phyloP scores from a whole-genome alignment of 2,329 filamentous ascomycete species.

The Daldinia sp. region DNA sequence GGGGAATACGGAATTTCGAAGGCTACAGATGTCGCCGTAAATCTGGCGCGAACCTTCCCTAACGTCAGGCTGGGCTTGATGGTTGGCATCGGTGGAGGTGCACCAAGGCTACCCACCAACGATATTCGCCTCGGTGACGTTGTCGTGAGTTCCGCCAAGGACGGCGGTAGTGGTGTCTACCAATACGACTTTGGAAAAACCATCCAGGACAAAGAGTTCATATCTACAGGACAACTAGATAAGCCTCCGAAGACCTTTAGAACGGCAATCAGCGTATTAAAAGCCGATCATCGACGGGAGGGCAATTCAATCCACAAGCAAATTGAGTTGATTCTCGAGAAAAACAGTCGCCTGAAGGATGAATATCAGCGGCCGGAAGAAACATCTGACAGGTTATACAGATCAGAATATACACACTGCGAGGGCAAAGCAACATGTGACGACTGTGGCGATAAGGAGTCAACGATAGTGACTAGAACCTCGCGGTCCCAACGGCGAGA shows the following conservation, averaged over 20 bases:
- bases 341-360: background rate
- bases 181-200: background rate
- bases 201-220: background rate
- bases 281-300: background rate
- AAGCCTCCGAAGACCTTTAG: background rate
- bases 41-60: slow-evolving; percentile 38
- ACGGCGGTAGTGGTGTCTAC: background rate
- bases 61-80: slow-evolving; percentile 44
- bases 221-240: background rate
- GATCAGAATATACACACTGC: background rate
- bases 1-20: background rate
- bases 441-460: background rate
- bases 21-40: background rate
- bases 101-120: slow-evolving; percentile 41
- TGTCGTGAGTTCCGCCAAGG: background rate
- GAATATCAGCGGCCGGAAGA: background rate
- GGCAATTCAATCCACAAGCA: background rate
- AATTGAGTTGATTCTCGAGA: background rate
- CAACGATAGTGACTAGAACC: background rate
- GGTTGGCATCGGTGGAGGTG: slow-evolving; percentile 48
- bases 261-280: background rate
- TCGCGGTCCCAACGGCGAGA: slow-evolving; percentile 24
- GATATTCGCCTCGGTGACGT: slow-evolving; percentile 37
- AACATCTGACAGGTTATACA: background rate
- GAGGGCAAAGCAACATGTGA: background rate